Percentiles rank a stretch among this genome's conserved stretches.
phyloP scores from a whole-genome alignment of 106 monocot species.

The Vanilla planifolia region DNA sequence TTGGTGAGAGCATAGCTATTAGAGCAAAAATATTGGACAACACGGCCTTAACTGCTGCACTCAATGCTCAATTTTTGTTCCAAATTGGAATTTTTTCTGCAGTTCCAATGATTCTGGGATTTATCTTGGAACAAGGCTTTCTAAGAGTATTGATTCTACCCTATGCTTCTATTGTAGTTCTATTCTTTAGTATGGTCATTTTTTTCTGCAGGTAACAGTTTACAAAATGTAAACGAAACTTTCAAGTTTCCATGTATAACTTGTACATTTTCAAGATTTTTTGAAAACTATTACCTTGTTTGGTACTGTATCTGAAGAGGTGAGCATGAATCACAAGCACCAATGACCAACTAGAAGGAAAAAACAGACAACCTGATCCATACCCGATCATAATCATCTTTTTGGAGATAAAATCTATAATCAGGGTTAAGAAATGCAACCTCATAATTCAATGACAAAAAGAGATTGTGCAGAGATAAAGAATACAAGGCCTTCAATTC shows the following conservation, averaged over 20 bases:
- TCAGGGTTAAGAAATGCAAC: no score
- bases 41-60: constrained; percentile 72
- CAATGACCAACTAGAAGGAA: background rate
- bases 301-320: background rate
- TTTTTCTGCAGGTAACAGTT: background rate
- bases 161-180: background rate
- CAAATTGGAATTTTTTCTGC: constrained; percentile 94
- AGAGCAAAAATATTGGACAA: constrained; percentile 67
- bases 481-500: no score
- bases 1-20: constrained; percentile 58
- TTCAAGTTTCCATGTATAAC: background rate
- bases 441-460: no score
- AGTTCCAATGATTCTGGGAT: constrained; percentile 83
- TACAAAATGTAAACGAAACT: background rate
- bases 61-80: constrained; percentile 83
- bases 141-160: constrained; percentile 39
- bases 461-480: no score
- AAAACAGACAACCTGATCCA: background rate
- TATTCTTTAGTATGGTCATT: background rate
- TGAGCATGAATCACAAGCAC: background rate
- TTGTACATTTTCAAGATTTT: no score
- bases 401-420: no score
- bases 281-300: background rate
- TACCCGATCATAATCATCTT: no score
- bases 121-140: constrained; percentile 78